Evolutionary conservation across 768 basidiomycete species (phyloP).

Genomic region (Boletus pseudopeckii): DNA sequence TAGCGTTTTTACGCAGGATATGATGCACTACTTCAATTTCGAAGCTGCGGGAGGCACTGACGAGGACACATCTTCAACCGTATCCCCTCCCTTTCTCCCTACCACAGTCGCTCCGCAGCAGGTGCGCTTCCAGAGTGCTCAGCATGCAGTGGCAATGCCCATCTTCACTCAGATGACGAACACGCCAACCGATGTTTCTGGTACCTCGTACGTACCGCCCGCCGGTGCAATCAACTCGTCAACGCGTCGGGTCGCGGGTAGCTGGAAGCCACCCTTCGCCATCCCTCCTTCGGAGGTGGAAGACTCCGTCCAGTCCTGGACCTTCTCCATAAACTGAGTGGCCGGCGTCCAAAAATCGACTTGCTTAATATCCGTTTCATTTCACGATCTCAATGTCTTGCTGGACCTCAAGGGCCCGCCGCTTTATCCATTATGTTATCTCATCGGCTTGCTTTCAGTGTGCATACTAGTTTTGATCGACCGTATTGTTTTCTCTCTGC

Average conservation of each 20-base stretch:
- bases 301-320: slow-evolving; percentile 30
- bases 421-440: slow-evolving; percentile 8
- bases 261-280: slow-evolving; percentile 38
- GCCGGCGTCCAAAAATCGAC: neutral
- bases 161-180: slow-evolving; percentile 31
- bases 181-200: neutral
- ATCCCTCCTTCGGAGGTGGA: slow-evolving; percentile 28
- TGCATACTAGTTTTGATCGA: slow-evolving; percentile 21
- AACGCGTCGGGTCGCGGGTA: slow-evolving; percentile 52
- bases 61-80: slow-evolving; percentile 2
- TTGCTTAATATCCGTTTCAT: slow-evolving; percentile 13
- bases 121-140: slow-evolving; percentile 17
- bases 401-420: slow-evolving; percentile 4
- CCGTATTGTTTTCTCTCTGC: slow-evolving; percentile 12
- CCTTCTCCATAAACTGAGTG: slow-evolving; percentile 13
- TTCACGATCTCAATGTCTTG: neutral
- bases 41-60: slow-evolving; percentile 18
- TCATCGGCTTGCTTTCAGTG: slow-evolving; percentile 22
- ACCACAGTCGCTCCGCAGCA: slow-evolving; percentile 23
- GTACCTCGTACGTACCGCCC: slow-evolving; percentile 47
- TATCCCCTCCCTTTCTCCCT: neutral
- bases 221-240: slow-evolving; percentile 49
- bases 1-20: slow-evolving; percentile 28
- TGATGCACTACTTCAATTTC: slow-evolving; percentile 40
- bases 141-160: slow-evolving; percentile 16